These are phyloP conservation scores for Arthrinium puccinioides DNA, from an alignment of 2,329 filamentous ascomycete genomes.

Conservation along the genomic window DNA sequence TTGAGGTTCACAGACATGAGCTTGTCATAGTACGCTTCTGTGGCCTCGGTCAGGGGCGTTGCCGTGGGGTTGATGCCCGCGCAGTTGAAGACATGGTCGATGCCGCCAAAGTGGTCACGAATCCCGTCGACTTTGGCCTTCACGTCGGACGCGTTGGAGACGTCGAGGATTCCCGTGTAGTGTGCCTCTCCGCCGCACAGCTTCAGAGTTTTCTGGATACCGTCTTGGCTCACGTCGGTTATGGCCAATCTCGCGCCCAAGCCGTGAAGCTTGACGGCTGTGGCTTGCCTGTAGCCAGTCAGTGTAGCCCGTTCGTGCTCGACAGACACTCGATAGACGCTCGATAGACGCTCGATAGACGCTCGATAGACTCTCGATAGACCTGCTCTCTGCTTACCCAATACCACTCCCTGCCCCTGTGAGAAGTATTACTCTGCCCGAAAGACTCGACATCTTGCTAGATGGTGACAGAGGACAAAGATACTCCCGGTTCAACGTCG, in stretches of 20 bases:
- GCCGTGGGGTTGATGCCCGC: constrained; percentile 39
- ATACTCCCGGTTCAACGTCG: no score
- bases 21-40: constrained; percentile 38
- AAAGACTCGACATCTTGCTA: constrained; percentile 1
- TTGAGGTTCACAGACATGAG: constrained; percentile 37
- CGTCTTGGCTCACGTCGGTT: constrained; percentile 17
- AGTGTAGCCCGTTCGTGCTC: not conserved
- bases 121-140: constrained; percentile 15
- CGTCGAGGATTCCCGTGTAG: constrained; percentile 18
- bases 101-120: constrained; percentile 13
- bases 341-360: no score
- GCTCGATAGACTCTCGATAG: no score
- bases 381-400: constrained; percentile 4
- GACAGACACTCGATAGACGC: no score
- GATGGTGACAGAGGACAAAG: no score
- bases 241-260: constrained; percentile 18
- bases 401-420: constrained; percentile 9
- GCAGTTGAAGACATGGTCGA: constrained; percentile 33
- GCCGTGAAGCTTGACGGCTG: constrained; percentile 16
- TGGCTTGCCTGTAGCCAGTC: constrained; percentile 12
- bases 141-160: constrained; percentile 14
- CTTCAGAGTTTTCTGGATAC: constrained; percentile 6
- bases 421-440: constrained; percentile 4
- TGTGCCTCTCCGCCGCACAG: not conserved
- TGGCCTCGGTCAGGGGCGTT: constrained; percentile 28